Evolutionary conservation across 805 yeast species (phyloP).

Genomic region (Candida pini): DNA sequence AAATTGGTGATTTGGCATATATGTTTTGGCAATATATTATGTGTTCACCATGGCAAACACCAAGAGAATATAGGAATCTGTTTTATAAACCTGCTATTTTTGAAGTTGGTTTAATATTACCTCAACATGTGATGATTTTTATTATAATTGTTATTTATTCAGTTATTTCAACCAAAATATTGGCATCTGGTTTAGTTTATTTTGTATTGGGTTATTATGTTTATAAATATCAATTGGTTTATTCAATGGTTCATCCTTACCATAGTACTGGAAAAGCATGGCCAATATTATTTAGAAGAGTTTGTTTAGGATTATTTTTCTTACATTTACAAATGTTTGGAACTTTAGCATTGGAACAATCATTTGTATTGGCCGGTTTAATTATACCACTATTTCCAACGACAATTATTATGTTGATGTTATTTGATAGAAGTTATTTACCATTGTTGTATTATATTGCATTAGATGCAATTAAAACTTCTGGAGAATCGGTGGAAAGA

Average conservation of each 20-base stretch:
- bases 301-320: conserved; percentile 48
- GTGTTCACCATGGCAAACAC: conserved; percentile 36
- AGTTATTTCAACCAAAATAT: conserved; percentile 55
- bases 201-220: conserved; percentile 53
- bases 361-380: conserved; percentile 42
- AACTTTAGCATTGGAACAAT: conserved; percentile 54
- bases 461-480: conserved; percentile 46
- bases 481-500: conserved; percentile 27
- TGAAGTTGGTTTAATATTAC: conserved; percentile 56
- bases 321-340: conserved; percentile 63
- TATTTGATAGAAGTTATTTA: conserved; percentile 48
- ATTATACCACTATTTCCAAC: conserved; percentile 44
- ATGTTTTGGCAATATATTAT: conserved; percentile 37
- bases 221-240: conserved; percentile 56
- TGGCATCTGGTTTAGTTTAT: conserved; percentile 52
- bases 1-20: conserved; percentile 47
- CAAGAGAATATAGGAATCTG: conserved; percentile 44
- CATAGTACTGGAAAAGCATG: conserved; percentile 64
- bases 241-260: conserved; percentile 57
- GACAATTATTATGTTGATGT: conserved; percentile 40
- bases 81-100: conserved; percentile 54
- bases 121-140: conserved; percentile 55
- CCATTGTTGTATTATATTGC: conserved; percentile 55
- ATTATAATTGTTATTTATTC: conserved; percentile 55
- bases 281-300: conserved; percentile 56